These are phyloP conservation scores for Citrus sinensis DNA, from an alignment of 345 rosid genomes.

Conservation along the genomic window DVS_A1.0 CM039163.1:32241501-32242000, in stretches of 20 bases:
- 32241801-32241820: background rate
- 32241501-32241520: background rate
- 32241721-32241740: background rate
- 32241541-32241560: background rate
- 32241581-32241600: background rate
- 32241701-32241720: background rate
- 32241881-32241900: background rate
- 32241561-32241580: background rate
- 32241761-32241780: background rate
- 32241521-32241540: background rate
- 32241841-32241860: background rate
- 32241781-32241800: background rate
- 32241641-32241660: background rate
- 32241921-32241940: background rate
- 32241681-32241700: background rate
- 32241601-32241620: background rate
- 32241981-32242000: background rate
- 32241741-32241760: background rate
- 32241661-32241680: background rate
- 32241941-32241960: background rate
- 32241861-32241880: background rate
- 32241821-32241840: background rate
- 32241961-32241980: background rate
- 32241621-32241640: background rate
- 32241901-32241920: background rate